These are phyloP conservation scores for Rubia balearica DNA, from an alignment of 305 asterid species.

Conservation along the genomic window DNA sequence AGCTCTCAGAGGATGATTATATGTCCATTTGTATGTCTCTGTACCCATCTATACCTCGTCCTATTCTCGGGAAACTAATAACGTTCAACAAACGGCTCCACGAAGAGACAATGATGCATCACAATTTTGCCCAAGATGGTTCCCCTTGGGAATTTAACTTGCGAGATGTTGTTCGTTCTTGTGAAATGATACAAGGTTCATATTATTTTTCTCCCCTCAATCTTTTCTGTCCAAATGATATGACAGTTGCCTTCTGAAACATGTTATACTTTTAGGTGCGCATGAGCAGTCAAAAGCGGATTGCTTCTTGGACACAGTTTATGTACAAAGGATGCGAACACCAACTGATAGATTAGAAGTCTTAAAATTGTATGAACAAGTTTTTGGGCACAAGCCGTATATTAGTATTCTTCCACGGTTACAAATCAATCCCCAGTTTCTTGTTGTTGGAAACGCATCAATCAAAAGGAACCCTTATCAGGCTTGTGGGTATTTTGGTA, in stretches of 20 bases:
- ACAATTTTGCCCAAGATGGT: slow-evolving; percentile 82
- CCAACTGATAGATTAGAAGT: slow-evolving; percentile 72
- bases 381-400: slow-evolving; percentile 60
- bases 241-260: not conserved
- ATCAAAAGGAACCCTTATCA: slow-evolving; percentile 50
- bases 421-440: slow-evolving; percentile 45
- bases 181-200: slow-evolving; percentile 76
- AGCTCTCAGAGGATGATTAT: slow-evolving; percentile 80
- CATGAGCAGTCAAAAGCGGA: slow-evolving; percentile 38
- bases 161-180: slow-evolving; percentile 92
- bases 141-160: slow-evolving; percentile 99
- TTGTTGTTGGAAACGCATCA: slow-evolving; percentile 55
- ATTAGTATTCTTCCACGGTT: slow-evolving; percentile 63
- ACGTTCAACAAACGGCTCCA: slow-evolving; percentile 64
- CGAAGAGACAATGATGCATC: slow-evolving; percentile 67
- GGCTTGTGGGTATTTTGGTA: slow-evolving; percentile 36
- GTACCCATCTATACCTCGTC: slow-evolving; percentile 55
- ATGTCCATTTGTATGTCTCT: slow-evolving; percentile 66
- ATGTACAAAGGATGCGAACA: slow-evolving; percentile 93
- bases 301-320: slow-evolving; percentile 81
- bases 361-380: slow-evolving; percentile 56
- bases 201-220: slow-evolving; percentile 6
- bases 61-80: slow-evolving; percentile 55
- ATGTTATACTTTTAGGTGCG: slow-evolving; percentile 42
- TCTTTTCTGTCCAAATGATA: slow-evolving; percentile 5